Conservation (phyloP, 1,139 yeast species). For the Meyerozyma smithsonii region DNA sequence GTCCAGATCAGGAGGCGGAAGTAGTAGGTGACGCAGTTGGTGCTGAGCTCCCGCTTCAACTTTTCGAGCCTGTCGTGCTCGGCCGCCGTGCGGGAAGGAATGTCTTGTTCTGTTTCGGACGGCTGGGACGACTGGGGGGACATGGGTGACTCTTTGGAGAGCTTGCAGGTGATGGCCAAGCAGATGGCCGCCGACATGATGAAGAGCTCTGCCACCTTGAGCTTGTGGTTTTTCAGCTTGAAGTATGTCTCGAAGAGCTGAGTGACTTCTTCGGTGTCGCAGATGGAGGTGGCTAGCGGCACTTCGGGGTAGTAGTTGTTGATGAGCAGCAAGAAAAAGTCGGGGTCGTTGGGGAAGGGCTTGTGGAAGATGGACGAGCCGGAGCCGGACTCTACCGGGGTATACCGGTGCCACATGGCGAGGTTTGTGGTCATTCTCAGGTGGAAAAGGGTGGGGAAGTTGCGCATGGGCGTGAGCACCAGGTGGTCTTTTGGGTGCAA, state of each 20-base stretch:
- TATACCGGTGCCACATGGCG: slow-evolving; percentile 33
- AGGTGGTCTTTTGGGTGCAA: slow-evolving; percentile 20
- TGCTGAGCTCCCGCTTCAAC: background rate
- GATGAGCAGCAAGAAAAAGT: slow-evolving; percentile 20
- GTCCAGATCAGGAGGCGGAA: slow-evolving; percentile 43
- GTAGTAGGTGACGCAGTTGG: slow-evolving; percentile 34
- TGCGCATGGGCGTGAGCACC: slow-evolving; percentile 25
- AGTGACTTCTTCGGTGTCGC: slow-evolving; percentile 8
- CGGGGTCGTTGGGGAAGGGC: slow-evolving; percentile 26
- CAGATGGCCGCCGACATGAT: slow-evolving; percentile 30
- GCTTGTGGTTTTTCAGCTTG: slow-evolving; percentile 8
- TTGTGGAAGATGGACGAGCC: slow-evolving; percentile 17
- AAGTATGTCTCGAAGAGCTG: slow-evolving; percentile 15
- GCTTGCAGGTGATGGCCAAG: slow-evolving; percentile 20
- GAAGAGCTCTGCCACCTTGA: slow-evolving; percentile 27
- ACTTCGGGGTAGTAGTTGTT: slow-evolving; percentile 15
- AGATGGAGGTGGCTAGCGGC: slow-evolving; percentile 9
- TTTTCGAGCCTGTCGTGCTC: background rate
- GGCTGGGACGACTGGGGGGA: background rate
- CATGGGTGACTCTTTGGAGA: slow-evolving; percentile 11
- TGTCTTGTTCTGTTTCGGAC: background rate
- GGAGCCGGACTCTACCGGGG: slow-evolving; percentile 19
- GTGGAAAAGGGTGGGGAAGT: slow-evolving; percentile 26
- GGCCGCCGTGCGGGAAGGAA: background rate
- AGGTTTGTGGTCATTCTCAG: slow-evolving; percentile 17